Conservation (phyloP, 495 filamentous ascomycete species). For the Alectoria sarmentosa region DNA sequence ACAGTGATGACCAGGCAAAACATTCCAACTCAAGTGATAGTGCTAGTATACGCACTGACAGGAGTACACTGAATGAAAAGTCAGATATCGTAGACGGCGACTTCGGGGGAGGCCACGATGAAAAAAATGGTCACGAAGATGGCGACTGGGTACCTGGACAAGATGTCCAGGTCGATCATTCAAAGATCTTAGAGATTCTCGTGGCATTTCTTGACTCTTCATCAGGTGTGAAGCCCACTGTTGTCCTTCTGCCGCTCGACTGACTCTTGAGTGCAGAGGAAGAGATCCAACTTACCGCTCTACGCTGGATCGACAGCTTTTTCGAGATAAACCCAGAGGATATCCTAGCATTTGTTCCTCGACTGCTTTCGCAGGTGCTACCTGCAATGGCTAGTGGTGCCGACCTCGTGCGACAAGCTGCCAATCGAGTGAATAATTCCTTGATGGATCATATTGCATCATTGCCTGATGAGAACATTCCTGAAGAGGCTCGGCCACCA, state of each 20-base stretch:
- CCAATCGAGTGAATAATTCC: constrained; percentile 79
- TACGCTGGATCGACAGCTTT: constrained; percentile 94
- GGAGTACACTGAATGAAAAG: constrained; percentile 38
- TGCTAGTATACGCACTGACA: constrained; percentile 48
- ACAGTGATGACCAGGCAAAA: constrained; percentile 59
- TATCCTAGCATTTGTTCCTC: constrained; percentile 90
- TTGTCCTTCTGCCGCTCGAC: neutral
- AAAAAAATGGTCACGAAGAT: constrained; percentile 58
- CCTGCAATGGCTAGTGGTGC: constrained; percentile 91
- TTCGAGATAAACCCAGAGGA: constrained; percentile 97
- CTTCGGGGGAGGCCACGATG: constrained; percentile 51
- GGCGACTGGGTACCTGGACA: constrained; percentile 96
- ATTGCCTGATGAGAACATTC: constrained; percentile 64
- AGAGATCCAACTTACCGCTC: constrained; percentile 80
- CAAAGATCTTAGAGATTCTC: constrained; percentile 84
- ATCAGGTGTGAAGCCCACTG: constrained; percentile 47
- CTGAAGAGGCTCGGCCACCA: constrained; percentile 34
- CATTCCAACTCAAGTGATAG: constrained; percentile 58
- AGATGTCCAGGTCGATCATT: constrained; percentile 91
- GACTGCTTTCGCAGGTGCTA: constrained; percentile 82
- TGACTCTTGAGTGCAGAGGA: constrained; percentile 51
- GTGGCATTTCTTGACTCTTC: constrained; percentile 84
- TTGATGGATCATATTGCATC: constrained; percentile 88
- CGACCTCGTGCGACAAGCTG: constrained; percentile 80
- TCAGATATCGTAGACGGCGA: constrained; percentile 51